phyloP scores from a whole-genome alignment of 1,284 basidiomycete species.

The Cryptococcus deneoformans region DNA sequence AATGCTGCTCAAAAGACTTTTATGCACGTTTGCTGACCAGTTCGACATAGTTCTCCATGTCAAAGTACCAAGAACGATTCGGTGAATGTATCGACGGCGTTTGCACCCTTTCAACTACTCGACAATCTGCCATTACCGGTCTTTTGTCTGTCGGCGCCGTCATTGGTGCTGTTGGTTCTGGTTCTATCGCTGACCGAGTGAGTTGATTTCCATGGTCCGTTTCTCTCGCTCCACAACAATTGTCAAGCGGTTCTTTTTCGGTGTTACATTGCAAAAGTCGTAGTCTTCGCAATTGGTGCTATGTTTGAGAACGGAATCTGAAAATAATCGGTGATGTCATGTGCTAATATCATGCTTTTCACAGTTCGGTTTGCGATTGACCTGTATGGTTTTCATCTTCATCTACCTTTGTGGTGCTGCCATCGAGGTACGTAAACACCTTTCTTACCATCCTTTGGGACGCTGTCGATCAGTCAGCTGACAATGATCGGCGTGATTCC shows the following conservation, averaged over 20 bases:
- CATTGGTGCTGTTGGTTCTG: conserved; percentile 44
- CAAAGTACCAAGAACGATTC: conserved; percentile 22
- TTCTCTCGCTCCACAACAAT: not conserved
- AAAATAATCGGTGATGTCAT: not conserved
- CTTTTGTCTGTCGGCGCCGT: conserved; percentile 45
- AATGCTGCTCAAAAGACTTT: not conserved
- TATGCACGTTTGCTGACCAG: not conserved
- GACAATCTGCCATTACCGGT: conserved; percentile 46
- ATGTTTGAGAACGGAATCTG: too few species aligned
- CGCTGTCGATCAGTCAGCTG: not conserved
- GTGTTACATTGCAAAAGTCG: too few species aligned
- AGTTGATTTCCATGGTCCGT: conserved; percentile 5
- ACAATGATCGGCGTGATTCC: not conserved
- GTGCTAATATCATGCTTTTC: not conserved
- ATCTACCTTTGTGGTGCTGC: conserved; percentile 49
- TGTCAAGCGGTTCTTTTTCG: not conserved
- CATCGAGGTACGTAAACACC: conserved; percentile 38
- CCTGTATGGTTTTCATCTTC: conserved; percentile 46
- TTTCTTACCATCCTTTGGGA: not conserved
- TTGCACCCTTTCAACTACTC: conserved; percentile 30
- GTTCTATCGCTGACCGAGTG: conserved; percentile 34
- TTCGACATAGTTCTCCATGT: conserved; percentile 28
- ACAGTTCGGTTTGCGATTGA: conserved; percentile 41
- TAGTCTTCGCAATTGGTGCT: too few species aligned
- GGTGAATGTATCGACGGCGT: conserved; percentile 26